Evolutionary conservation across 129 eudicot genomes (phyloP), one percentile per base, ranked within the genome.

Genomic region (Solidago caesia): DNA sequence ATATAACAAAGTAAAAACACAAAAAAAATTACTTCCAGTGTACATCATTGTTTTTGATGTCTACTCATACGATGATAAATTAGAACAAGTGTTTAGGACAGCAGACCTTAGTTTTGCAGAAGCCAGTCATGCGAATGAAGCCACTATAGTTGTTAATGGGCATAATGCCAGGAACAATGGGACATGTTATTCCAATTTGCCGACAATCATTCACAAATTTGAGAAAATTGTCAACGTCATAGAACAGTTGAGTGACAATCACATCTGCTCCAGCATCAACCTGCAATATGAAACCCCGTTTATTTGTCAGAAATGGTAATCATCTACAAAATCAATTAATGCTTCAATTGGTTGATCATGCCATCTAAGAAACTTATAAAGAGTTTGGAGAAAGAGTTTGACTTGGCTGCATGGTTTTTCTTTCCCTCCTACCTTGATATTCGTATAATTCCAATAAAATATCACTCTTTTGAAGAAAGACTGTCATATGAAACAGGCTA

Each of bases 121-220:
- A 95, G 64, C 99, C 99, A 75, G 99, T 95, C 99, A 95, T 95
- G 76, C 99, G 88, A 45, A 87, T 33, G 80, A 95, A 95, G 69
- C 97, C 99, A 70, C 80, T 82, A 67, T 91, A 95, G 84, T 95
- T 95, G 76, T 91, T 91, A 46, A 95, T 95, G 75, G 99, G 97
- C 99, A 95, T 95, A 71, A 95, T 95, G n/a, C 96, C 99, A 8
- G 99, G 99, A 72, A 95, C 97, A 74, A 95, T 95, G 49, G 99
- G 99, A 49, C 97, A 87, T 21, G 88, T 91, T 70, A 95, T 95
- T 52, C 99, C 99, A 39, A 88, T 85, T 87, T 91, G 92, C 61
- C 97, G 94, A 68, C 99, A 95, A 78, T 95, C 99, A 77, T 85
- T 84, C 47, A 91, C 99, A 72, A 95, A 95, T 71, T 89, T 95